These are phyloP conservation scores for Microcyclospora tardicrescens DNA, from an alignment of 2,329 filamentous ascomycete genomes.

Conservation along the genomic window DNA sequence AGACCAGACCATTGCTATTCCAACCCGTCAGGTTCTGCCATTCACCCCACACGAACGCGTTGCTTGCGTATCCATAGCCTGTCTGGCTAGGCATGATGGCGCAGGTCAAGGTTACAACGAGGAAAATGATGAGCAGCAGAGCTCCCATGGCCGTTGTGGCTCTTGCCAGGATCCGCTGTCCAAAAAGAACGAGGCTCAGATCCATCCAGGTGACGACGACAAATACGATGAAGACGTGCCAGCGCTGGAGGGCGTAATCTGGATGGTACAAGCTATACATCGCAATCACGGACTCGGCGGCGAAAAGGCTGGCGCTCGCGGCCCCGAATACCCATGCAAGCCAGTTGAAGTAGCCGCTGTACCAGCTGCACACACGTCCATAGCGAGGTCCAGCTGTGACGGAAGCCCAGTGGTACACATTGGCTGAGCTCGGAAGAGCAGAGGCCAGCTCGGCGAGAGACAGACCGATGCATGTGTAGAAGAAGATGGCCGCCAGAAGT, in stretches of 20 bases:
- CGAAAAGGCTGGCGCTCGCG: slow-evolving; percentile 30
- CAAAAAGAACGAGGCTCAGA: slow-evolving; percentile 38
- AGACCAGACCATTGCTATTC: slow-evolving; percentile 43
- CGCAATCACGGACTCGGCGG: slow-evolving; percentile 33
- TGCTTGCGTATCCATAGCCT: slow-evolving; percentile 28
- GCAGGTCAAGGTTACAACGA: slow-evolving; percentile 44
- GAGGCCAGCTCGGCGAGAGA: slow-evolving; percentile 39
- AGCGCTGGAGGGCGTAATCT: slow-evolving; percentile 32
- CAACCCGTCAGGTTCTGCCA: slow-evolving; percentile 32
- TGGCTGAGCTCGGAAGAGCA: slow-evolving; percentile 23
- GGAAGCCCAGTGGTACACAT: slow-evolving; percentile 42
- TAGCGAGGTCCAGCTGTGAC: slow-evolving; percentile 35
- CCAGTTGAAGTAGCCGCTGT: slow-evolving; percentile 39
- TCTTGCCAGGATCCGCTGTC: slow-evolving; percentile 40
- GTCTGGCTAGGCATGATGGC: slow-evolving; percentile 40
- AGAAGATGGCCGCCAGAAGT: slow-evolving; percentile 36
- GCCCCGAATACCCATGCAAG: slow-evolving; percentile 38
- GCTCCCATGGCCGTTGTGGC: slow-evolving; percentile 42
- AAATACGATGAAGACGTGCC: slow-evolving; percentile 40
- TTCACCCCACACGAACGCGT: slow-evolving; percentile 30
- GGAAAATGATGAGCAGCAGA: slow-evolving; percentile 36
- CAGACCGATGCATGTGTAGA: slow-evolving; percentile 39
- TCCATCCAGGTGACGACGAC: slow-evolving; percentile 36
- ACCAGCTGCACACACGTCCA: slow-evolving; percentile 36
- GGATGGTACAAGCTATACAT: slow-evolving; percentile 39